Conservation (phyloP, 352 stramenopile species). For the Phytopythium aichiense region DNA sequence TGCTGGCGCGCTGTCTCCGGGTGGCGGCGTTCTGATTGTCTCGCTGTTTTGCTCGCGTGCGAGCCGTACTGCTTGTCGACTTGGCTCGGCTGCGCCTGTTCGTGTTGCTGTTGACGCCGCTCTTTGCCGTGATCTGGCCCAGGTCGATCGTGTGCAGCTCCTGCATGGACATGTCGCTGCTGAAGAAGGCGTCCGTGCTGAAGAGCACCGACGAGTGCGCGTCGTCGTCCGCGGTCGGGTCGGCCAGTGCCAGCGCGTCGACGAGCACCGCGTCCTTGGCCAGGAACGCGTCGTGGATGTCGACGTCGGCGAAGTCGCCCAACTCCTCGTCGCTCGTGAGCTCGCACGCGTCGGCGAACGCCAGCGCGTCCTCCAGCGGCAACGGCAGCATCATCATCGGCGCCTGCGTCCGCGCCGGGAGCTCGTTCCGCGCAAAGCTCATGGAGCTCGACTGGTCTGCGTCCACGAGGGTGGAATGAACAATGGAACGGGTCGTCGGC, state of each 20-base stretch:
- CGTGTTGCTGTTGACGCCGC: background rate
- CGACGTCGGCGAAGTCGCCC: constrained; percentile 11
- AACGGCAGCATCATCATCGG: background rate
- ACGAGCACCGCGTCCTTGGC: constrained; percentile 8
- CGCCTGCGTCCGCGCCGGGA: background rate
- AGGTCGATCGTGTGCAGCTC: constrained; percentile 21
- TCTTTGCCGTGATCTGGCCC: background rate
- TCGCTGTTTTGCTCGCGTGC: background rate
- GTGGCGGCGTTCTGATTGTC: background rate
- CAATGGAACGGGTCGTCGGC: background rate
- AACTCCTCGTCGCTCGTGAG: constrained; percentile 22
- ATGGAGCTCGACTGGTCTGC: background rate
- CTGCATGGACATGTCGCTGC: constrained; percentile 13
- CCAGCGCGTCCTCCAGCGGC: constrained; percentile 31
- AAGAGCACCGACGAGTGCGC: background rate
- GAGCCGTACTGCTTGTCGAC: constrained; percentile 9
- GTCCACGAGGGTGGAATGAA: background rate
- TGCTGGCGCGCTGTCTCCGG: background rate
- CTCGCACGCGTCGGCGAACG: constrained; percentile 40
- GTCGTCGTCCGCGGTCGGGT: background rate
- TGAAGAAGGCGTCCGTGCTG: constrained; percentile 3
- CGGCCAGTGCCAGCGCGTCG: background rate
- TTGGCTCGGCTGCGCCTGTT: constrained; percentile 6
- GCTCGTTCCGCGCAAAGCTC: background rate
- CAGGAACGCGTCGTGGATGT: constrained; percentile 15